Conservation (phyloP, 768 basidiomycete species). For the Phanerochaete sordida region DNA sequence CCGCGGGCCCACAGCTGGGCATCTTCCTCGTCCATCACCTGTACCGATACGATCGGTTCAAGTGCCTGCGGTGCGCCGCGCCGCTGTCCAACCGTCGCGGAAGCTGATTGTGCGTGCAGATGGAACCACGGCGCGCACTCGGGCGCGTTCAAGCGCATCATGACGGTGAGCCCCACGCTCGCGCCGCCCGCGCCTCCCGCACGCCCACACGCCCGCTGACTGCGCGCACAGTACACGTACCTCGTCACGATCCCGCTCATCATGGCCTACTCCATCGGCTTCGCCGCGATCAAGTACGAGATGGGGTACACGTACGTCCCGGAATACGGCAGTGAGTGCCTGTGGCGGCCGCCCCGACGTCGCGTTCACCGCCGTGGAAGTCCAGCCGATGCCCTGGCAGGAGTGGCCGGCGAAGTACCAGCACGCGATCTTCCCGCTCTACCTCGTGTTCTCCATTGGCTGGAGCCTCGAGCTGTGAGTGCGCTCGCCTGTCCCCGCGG, state of each 20-base stretch:
- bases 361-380: constrained; percentile 32
- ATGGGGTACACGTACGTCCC: constrained; percentile 57
- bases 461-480: constrained; percentile 79
- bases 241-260: constrained; percentile 59
- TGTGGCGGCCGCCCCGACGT: too few species aligned
- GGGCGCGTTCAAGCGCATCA: constrained; percentile 80
- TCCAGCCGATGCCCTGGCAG: constrained; percentile 60
- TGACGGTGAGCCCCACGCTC: constrained; percentile 59
- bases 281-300: constrained; percentile 67
- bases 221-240: constrained; percentile 60
- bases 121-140: constrained; percentile 66
- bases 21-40: constrained; percentile 67
- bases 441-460: constrained; percentile 56
- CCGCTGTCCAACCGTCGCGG: too few species aligned
- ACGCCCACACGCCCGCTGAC: too few species aligned
- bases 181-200: not conserved
- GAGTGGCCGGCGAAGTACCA: constrained; percentile 48
- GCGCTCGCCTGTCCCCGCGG: not conserved
- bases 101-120: constrained; percentile 30
- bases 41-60: constrained; percentile 80
- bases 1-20: constrained; percentile 40
- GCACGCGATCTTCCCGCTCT: constrained; percentile 60
- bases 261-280: constrained; percentile 55
- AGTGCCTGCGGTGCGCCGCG: constrained; percentile 58
- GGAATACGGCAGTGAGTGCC: constrained; percentile 45